Evolutionary conservation across 768 basidiomycete species (phyloP), one percentile per base, ranked within the genome.

Genomic region (Boletus sp.): DNA sequence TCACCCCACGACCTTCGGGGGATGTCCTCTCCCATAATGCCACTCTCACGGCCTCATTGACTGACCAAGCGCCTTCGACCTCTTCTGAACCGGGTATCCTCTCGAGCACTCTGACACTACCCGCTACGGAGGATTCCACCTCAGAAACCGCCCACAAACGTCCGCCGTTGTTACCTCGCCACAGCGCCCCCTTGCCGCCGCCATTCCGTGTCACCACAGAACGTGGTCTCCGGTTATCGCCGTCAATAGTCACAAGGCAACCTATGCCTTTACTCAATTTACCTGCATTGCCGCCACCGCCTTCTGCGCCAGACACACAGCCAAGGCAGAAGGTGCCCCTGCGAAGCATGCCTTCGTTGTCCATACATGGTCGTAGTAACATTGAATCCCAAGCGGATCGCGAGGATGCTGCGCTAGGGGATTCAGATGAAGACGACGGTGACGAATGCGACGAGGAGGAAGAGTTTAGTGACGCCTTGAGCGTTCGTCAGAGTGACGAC

Each of bases 261-360:
- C 74, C 76, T 3, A 73, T 80, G 66, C 80, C 83, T 3, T 62
- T 83, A 46, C 65, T 80, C 17, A 78, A 77, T 64, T 71, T 87
- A 5, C 85, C 85, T 5, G 73, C 74, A 18, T 69, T 84, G 12
- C 77, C 78, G 7, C 64, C 71, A 7, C 65, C 73, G 7, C 60
- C 65, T 5, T 58, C 66, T 45, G 35, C 58, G 7, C 40, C 49
- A 30, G 59, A 54, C 18, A 14, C 59, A 4, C 49, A 53, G 1
- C 62, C 65, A 30, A 62, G 63, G 42, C 54, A 58, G 47, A 59
- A 55, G 44, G 52, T 68, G 45, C 75, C 79, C 12, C 67, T 85
- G 59, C 73, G 76, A 46, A 81, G 74, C 56, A 81, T 86, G 73
- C 86, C 86, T 33, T 83, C 80, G 29, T 66, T 85, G 47, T 75